A percentile compares a stretch with the other conserved stretches of the same genome.
phyloP scores from a whole-genome alignment of 345 rosid species.

The Citrus hindsii region DNA sequence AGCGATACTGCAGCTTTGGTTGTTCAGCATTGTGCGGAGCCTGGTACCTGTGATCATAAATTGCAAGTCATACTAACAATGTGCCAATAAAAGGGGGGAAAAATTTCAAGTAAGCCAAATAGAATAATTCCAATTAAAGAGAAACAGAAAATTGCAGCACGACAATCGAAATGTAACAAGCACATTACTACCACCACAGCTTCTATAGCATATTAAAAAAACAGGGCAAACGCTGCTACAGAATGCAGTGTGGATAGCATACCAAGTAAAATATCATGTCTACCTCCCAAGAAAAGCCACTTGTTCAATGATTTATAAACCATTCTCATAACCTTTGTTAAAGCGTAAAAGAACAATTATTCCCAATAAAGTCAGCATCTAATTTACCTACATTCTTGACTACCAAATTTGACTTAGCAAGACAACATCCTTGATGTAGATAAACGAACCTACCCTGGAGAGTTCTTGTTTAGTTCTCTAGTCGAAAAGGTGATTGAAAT shows the following conservation, averaged over 20 bases:
- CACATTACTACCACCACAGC: neutral
- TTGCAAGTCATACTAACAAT: neutral
- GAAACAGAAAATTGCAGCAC: neutral
- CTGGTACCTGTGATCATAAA: conserved; percentile 61
- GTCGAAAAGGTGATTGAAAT: conserved; percentile 82
- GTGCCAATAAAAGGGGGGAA: neutral
- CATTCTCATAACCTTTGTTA: neutral
- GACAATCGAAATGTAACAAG: neutral
- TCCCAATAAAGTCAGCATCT: neutral
- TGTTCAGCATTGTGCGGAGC: conserved; percentile 59
- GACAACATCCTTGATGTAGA: neutral
- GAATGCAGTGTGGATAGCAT: neutral
- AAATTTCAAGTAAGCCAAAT: neutral
- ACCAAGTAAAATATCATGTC: neutral
- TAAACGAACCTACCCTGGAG: conserved; percentile 69
- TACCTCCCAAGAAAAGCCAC: neutral
- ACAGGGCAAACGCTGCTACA: neutral
- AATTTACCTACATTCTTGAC: neutral
- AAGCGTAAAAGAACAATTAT: neutral
- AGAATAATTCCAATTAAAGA: neutral
- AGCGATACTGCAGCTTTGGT: conserved; percentile 52
- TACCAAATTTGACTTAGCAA: neutral
- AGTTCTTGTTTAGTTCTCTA: conserved; percentile 56
- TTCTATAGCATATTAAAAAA: neutral
- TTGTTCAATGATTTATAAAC: neutral